Conservation (phyloP, 1,284 basidiomycete genomes). For the Puccinia hordei region DNA sequence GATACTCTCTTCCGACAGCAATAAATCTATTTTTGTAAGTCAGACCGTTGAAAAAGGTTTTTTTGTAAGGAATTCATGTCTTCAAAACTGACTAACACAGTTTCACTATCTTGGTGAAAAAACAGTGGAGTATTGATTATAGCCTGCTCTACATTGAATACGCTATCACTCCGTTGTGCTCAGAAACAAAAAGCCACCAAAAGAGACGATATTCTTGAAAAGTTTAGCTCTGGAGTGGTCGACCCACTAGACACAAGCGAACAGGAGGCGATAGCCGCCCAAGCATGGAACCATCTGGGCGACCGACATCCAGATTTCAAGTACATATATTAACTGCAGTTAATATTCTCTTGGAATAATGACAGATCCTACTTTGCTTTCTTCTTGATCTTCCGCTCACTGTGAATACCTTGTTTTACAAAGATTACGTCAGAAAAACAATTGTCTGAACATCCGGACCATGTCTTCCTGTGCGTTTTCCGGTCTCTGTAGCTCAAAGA, state of each 20-base stretch:
- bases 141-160: background rate
- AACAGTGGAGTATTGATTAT: conserved; percentile 23
- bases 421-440: too few species aligned
- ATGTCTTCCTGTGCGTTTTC: too few species aligned
- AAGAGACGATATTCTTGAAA: background rate
- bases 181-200: background rate
- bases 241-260: background rate
- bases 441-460: too few species aligned
- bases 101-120: background rate
- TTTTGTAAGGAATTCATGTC: background rate
- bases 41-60: background rate
- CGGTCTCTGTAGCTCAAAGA: too few species aligned
- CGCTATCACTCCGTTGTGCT: background rate
- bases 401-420: too few species aligned
- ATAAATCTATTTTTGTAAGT: conserved; percentile 18
- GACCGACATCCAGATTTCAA: conserved; percentile 32
- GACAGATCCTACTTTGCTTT: too few species aligned
- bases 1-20: conserved; percentile 21
- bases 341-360: too few species aligned
- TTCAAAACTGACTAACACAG: background rate
- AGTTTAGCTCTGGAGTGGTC: background rate
- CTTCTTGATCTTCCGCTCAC: too few species aligned
- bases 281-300: conserved; percentile 33
- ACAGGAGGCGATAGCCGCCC: background rate
- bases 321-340: background rate